These are phyloP conservation scores for Spiraea crenata DNA, from an alignment of 331 rosid genomes.

Conservation along the genomic window DNA sequence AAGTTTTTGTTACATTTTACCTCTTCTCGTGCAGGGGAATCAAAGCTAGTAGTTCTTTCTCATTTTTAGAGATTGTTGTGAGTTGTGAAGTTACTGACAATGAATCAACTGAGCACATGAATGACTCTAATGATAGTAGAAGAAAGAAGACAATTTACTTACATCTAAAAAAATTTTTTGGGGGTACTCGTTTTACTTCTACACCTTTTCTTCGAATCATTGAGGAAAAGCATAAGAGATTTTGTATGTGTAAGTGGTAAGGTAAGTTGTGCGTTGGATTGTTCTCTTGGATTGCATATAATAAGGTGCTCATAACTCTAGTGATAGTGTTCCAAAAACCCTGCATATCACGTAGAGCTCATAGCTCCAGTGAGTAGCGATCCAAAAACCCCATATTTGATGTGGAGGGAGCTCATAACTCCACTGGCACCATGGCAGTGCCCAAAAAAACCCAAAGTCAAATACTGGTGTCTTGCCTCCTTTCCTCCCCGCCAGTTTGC, in stretches of 20 bases:
- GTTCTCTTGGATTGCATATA: not conserved
- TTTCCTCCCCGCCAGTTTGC: too few relatives aligned
- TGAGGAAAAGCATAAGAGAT: slow-evolving; percentile 68
- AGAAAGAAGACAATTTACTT: slow-evolving; percentile 68
- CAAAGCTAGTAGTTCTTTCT: slow-evolving; percentile 71
- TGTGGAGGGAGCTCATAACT: too few relatives aligned
- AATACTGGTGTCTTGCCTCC: too few relatives aligned
- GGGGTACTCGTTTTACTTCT: slow-evolving; percentile 85
- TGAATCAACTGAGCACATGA: slow-evolving; percentile 34
- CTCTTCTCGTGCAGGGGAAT: slow-evolving; percentile 63
- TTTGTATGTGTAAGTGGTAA: slow-evolving; percentile 88
- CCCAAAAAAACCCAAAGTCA: too few relatives aligned
- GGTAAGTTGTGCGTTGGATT: slow-evolving; percentile 45
- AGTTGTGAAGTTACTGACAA: slow-evolving; percentile 62
- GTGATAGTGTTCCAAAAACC: too few relatives aligned
- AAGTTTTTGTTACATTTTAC: not conserved
- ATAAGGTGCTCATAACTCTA: too few relatives aligned
- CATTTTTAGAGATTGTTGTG: slow-evolving; percentile 90
- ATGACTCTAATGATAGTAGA: slow-evolving; percentile 23
- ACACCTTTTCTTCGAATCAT: slow-evolving; percentile 65
- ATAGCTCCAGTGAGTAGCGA: too few relatives aligned
- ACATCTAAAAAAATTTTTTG: slow-evolving; percentile 86
- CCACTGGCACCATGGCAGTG: too few relatives aligned
- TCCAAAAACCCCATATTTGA: too few relatives aligned
- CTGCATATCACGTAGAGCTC: too few relatives aligned